Conservation (phyloP, 106 monocot species). For the Dioscorea zingiberensis region DNA sequence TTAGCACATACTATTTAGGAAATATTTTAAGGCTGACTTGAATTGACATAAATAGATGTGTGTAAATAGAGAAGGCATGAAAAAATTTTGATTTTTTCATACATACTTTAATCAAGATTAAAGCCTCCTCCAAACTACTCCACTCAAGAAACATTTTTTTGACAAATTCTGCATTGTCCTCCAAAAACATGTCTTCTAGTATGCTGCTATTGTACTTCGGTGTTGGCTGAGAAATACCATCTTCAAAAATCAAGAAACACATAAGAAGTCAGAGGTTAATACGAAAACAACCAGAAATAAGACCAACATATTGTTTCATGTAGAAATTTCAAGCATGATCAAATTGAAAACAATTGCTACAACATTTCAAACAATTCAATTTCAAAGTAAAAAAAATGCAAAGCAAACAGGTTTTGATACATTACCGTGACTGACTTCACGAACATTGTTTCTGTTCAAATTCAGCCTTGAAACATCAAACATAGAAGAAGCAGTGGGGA, state of each 20-base stretch:
- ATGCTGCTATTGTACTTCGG: constrained; percentile 90
- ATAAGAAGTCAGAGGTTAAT: neutral
- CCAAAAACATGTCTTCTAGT: constrained; percentile 90
- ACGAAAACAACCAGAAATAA: too few relatives aligned
- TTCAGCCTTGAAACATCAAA: constrained; percentile 54
- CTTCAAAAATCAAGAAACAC: constrained; percentile 17
- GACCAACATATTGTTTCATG: too few relatives aligned
- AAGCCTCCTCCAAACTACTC: constrained; percentile 60
- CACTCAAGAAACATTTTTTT: constrained; percentile 48
- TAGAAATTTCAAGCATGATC: neutral
- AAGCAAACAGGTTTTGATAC: neutral
- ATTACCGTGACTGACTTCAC: constrained; percentile 53
- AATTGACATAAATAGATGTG: too few relatives aligned
- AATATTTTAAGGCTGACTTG: too few relatives aligned
- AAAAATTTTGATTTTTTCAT: too few relatives aligned
- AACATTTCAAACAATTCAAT: too few relatives aligned
- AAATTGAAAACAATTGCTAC: too few relatives aligned
- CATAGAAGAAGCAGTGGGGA: constrained; percentile 64
- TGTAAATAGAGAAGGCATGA: too few relatives aligned
- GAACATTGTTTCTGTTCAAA: constrained; percentile 75
- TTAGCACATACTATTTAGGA: too few relatives aligned
- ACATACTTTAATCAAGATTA: constrained; percentile 83
- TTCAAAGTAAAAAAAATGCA: too few relatives aligned
- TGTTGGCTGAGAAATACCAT: constrained; percentile 42
- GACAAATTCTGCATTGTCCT: constrained; percentile 79